phyloP scores from a whole-genome alignment of 2,329 filamentous ascomycete genomes.

The Colletotrichum endophyticum region DNA sequence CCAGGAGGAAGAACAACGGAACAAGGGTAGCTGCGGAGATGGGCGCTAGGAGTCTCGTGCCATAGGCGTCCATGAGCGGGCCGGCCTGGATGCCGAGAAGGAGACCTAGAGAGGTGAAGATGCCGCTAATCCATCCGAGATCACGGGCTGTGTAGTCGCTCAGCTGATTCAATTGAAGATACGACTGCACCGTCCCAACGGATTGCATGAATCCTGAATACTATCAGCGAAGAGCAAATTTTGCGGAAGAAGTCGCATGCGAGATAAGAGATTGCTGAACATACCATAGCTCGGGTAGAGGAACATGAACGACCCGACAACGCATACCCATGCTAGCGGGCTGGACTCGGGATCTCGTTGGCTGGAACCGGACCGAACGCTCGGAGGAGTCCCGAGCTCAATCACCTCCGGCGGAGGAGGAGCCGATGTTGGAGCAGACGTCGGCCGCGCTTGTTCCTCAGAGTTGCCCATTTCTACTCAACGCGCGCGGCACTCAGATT shows the following conservation, averaged over 20 bases:
- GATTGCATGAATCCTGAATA: constrained; percentile 47
- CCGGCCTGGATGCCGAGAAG: constrained; percentile 52
- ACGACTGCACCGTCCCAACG: constrained; percentile 53
- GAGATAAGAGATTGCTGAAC: background rate
- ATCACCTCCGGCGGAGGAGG: background rate
- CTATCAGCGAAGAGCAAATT: background rate
- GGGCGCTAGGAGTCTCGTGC: constrained; percentile 43
- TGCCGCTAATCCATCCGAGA: constrained; percentile 54
- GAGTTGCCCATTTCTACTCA: background rate
- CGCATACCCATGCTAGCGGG: constrained; percentile 16
- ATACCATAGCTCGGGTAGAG: constrained; percentile 19
- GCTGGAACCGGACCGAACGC: background rate
- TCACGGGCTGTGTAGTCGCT: constrained; percentile 43
- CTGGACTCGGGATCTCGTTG: constrained; percentile 9
- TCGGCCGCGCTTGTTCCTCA: background rate
- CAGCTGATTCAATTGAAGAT: constrained; percentile 49
- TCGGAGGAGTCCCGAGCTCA: background rate
- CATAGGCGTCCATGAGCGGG: constrained; percentile 52
- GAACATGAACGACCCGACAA: constrained; percentile 13
- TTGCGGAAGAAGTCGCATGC: background rate
- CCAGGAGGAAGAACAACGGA: constrained; percentile 48
- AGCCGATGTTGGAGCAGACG: background rate
- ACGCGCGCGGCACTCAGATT: background rate
- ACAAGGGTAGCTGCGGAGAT: constrained; percentile 40
- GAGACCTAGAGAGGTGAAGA: constrained; percentile 48